Percentiles rank a stretch among this genome's conserved stretches.
phyloP scores from a whole-genome alignment of 257 asterid genomes.

The Ligustrum vulgare region DNA sequence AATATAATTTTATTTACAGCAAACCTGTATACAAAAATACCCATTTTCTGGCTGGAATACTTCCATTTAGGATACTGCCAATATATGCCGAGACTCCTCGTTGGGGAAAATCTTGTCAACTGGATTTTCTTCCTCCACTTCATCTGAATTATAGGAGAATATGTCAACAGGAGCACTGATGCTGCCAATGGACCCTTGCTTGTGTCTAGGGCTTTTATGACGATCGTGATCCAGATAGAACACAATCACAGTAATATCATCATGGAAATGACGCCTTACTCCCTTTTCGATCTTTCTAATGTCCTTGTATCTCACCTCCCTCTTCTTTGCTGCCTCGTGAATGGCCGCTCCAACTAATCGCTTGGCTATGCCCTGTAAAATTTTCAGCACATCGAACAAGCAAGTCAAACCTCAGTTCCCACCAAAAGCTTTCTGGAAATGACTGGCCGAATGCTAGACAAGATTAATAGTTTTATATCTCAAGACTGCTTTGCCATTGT shows the following conservation, averaged over 20 bases:
- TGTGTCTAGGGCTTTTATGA: conserved; percentile 33
- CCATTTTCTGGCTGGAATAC: neutral
- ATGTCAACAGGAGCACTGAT: conserved; percentile 71
- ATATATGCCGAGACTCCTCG: conserved; percentile 27
- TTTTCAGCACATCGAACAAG: neutral
- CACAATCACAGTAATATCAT: conserved; percentile 82
- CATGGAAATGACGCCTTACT: conserved; percentile 85
- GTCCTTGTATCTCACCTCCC: conserved; percentile 80
- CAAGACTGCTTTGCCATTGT: neutral
- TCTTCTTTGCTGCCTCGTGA: conserved; percentile 84
- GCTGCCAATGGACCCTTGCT: conserved; percentile 40
- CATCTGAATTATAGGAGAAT: conserved; percentile 57
- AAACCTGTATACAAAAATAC: neutral
- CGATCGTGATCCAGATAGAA: conserved; percentile 69
- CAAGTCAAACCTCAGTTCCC: neutral
- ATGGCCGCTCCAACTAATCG: conserved; percentile 83
- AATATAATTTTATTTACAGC: conserved; percentile 1
- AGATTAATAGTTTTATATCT: neutral
- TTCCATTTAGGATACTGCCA: neutral
- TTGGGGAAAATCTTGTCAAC: conserved; percentile 39
- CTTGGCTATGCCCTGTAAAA: conserved; percentile 91
- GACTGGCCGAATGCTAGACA: neutral
- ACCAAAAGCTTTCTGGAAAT: neutral
- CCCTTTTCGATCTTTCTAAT: conserved; percentile 85
- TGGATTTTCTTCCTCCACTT: conserved; percentile 41